These are phyloP conservation scores for Macroventuria anomochaeta DNA, from an alignment of 2,329 filamentous ascomycete species.

Conservation along the genomic window DNA sequence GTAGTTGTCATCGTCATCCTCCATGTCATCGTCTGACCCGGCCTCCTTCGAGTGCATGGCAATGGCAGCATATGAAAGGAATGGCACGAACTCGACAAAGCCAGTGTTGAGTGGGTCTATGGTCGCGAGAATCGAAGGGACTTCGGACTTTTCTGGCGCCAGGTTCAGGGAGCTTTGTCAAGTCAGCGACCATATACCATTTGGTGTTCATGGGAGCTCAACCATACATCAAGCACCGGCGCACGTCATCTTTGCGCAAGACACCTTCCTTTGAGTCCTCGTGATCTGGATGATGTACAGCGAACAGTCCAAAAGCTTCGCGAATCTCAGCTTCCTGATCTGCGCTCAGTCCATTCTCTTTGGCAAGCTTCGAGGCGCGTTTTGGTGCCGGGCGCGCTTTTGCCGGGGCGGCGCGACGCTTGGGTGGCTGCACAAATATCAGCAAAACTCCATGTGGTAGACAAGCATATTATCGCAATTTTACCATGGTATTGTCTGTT, in stretches of 20 bases:
- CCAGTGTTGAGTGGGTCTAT: constrained; percentile 85
- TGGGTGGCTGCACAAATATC: constrained; percentile 33
- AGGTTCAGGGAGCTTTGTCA: constrained; percentile 77
- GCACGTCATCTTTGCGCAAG: constrained; percentile 53
- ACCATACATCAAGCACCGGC: constrained; percentile 59
- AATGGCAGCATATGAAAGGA: constrained; percentile 86
- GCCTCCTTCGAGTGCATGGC: constrained; percentile 67
- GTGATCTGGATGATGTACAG: constrained; percentile 57
- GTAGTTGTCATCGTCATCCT: constrained; percentile 50
- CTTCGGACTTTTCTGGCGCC: constrained; percentile 68
- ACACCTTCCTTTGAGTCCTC: constrained; percentile 69
- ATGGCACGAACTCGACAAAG: constrained; percentile 78
- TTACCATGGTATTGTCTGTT: constrained; percentile 27
- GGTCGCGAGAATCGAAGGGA: constrained; percentile 77
- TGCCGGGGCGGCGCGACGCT: constrained; percentile 34
- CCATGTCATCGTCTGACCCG: constrained; percentile 52
- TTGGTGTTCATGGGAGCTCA: not conserved
- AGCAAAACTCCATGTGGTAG: not conserved
- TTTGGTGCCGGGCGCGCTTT: constrained; percentile 31
- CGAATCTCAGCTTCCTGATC: constrained; percentile 88
- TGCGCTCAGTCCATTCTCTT: constrained; percentile 84
- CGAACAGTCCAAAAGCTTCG: constrained; percentile 87
- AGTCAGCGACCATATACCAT: constrained; percentile 6
- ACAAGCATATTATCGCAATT: too few relatives aligned
- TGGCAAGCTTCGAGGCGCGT: constrained; percentile 86